A percentile compares a stretch with the other conserved stretches of the same genome.
Conservation (phyloP, 306 rosid genomes). For the Hippophae rhamnoides region DNA sequence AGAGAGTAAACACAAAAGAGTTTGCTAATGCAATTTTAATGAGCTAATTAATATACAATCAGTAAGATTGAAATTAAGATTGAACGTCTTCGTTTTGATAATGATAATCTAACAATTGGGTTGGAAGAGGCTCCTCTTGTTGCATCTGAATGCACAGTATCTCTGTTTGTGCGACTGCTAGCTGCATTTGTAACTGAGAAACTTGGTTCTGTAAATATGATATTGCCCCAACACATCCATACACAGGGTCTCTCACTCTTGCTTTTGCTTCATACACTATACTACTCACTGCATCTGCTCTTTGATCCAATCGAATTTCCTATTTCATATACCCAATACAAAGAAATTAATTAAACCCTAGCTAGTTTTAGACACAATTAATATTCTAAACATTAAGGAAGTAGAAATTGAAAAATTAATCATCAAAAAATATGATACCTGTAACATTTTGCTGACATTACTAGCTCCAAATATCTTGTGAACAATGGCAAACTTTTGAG, state of each 20-base stretch:
- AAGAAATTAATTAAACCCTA: background rate
- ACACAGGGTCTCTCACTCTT: conserved; percentile 69
- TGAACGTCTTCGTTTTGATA: conserved; percentile 28
- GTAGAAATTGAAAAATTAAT: background rate
- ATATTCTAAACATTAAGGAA: background rate
- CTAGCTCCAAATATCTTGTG: conserved; percentile 91
- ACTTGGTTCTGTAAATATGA: conserved; percentile 66
- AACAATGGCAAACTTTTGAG: conserved; percentile 68
- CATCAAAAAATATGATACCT: conserved; percentile 29
- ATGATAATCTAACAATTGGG: conserved; percentile 14
- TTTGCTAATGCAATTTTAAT: background rate
- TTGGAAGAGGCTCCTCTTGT: conserved; percentile 27
- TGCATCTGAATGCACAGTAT: conserved; percentile 66
- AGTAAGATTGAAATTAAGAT: conserved; percentile 13
- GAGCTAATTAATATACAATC: background rate
- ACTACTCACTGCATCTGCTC: conserved; percentile 69
- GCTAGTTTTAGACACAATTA: no score
- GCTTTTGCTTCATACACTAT: conserved; percentile 77
- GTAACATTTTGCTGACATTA: conserved; percentile 77
- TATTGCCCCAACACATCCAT: conserved; percentile 79
- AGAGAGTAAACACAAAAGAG: no score
- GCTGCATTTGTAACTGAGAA: conserved; percentile 64
- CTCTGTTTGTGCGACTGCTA: conserved; percentile 64
- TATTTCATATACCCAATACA: conserved; percentile 2
- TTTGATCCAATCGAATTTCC: conserved; percentile 68